These are phyloP conservation scores for Ricinus communis DNA, from an alignment of 345 rosid genomes.

Conservation along the genomic window DNA sequence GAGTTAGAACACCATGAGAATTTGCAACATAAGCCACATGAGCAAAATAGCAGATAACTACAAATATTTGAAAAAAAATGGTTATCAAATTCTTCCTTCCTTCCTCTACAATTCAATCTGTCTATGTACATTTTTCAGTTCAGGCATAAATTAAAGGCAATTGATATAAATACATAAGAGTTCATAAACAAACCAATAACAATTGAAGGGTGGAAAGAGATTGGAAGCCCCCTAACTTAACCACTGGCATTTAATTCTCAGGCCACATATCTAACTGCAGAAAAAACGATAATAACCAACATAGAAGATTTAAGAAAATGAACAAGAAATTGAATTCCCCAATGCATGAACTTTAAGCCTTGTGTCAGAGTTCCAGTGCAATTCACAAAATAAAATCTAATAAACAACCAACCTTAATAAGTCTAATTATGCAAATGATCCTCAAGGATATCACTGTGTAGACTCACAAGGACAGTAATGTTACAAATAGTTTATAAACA, in stretches of 20 bases:
- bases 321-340: not conserved
- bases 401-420: not conserved
- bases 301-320: not conserved
- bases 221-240: constrained; percentile 2
- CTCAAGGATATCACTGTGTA: not conserved
- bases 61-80: not conserved
- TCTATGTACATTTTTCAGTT: not conserved
- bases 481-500: not conserved
- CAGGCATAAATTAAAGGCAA: constrained; percentile 4
- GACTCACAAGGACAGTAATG: too few species aligned
- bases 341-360: not conserved
- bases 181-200: constrained; percentile 8
- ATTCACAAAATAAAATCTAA: not conserved
- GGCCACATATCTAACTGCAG: not conserved
- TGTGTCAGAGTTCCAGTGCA: not conserved
- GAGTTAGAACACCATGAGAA: not conserved
- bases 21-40: too few species aligned
- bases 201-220: not conserved
- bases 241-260: not conserved
- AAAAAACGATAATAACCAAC: not conserved
- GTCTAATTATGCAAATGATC: not conserved
- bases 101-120: not conserved
- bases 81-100: too few species aligned
- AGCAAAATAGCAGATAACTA: not conserved
- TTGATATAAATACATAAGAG: not conserved